Conservation (phyloP, 2,329 filamentous ascomycete species). For the Ophiostoma sp. region DNA sequence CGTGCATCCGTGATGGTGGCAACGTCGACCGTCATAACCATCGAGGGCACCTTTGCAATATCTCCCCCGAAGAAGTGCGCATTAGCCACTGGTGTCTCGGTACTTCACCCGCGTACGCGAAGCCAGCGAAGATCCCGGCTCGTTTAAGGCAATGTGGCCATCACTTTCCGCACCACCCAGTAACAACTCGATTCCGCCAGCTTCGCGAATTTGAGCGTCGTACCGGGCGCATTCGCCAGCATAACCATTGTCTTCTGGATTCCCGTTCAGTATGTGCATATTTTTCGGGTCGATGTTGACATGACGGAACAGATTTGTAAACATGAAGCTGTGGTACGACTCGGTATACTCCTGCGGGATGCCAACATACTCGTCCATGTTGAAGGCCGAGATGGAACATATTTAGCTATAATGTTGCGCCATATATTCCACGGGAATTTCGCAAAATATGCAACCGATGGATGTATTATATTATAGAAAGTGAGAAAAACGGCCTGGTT, state of each 20-base stretch:
- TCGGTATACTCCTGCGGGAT: constrained; percentile 68
- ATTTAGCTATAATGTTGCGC: no score
- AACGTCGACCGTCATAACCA: constrained; percentile 60
- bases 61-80: constrained; percentile 66
- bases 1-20: constrained; percentile 58
- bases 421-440: no score
- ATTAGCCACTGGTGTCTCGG: constrained; percentile 70
- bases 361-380: constrained; percentile 66
- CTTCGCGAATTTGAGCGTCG: constrained; percentile 62
- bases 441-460: no score
- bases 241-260: constrained; percentile 43
- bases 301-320: constrained; percentile 69
- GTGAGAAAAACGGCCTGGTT: no score
- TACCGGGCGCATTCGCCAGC: constrained; percentile 64
- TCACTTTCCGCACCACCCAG: constrained; percentile 70
- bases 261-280: constrained; percentile 70
- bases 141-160: constrained; percentile 76
- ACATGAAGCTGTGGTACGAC: constrained; percentile 78
- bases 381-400: no score
- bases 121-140: constrained; percentile 65
- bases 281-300: constrained; percentile 64
- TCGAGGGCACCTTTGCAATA: constrained; percentile 58
- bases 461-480: neutral
- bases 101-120: constrained; percentile 71
- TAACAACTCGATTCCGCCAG: constrained; percentile 70